Evolutionary conservation across 2,329 filamentous ascomycete species (phyloP), one percentile per base, ranked within the genome.

Genomic region (Neonectria magnoliae): DNA sequence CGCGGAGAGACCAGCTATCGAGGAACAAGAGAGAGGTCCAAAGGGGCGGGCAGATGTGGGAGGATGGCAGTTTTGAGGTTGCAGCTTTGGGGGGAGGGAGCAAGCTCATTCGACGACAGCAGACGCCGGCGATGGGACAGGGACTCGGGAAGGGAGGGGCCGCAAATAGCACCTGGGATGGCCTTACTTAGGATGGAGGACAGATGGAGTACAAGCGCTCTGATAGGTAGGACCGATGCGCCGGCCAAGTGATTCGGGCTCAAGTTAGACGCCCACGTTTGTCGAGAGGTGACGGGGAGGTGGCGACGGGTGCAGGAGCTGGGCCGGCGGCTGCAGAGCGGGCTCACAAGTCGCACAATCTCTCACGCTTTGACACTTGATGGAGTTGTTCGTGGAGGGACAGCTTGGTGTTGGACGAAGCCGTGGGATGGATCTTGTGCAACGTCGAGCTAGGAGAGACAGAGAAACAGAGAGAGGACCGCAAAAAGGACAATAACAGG

Each of bases 1-100:
- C 69, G 78, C 70, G 77, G 75, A 81, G 84, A 88, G 85, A 79
- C 85, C 85, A 87, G 86, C 86, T 88, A 81, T 81, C 82, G 81
- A 82, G 76, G 77, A 78, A 75, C 68, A 79, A 74, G 78, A 82
- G 76, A 78, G 60, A 72, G 67, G 68, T 73, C 75, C 71, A 74
- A 69, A 74, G 70, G 73, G 70, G 70, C 75, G 74, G 69, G 70
- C 74, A 74, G 75, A 70, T 69, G 78, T 79, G 81, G 83, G 81
- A 78, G 76, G 76, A 75, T 70, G 77, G 75, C 78, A 81, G 81
- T 87, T 87, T 86, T 87, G 83, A 86, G 81, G 69, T 66, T 68
- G 67, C 68, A 64, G 72, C 70, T 69, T 65, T 63, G 62, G 76
- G 57, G 75, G 70, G 75, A 69, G 60, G 58, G 69, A 61, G 67